Conservation (phyloP, 305 asterid genomes). For the Solanum hybrid region DNA sequence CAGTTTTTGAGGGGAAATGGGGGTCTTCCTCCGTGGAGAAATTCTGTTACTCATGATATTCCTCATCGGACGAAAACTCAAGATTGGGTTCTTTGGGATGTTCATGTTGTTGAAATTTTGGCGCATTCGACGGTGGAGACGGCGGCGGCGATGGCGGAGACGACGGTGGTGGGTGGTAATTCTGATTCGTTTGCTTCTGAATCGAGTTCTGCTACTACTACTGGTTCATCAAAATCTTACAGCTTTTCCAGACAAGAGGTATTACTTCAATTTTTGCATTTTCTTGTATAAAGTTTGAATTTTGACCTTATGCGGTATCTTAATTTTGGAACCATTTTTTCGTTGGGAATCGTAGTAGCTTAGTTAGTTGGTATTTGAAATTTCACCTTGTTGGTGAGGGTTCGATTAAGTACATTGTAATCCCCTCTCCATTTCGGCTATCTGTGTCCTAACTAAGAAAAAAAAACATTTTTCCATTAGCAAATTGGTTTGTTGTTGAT, state of each 20-base stretch:
- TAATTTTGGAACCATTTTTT: background rate
- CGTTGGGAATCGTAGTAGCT: background rate
- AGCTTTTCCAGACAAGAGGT: slow-evolving; percentile 18
- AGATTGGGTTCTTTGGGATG: slow-evolving; percentile 23
- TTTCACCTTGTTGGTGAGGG: background rate
- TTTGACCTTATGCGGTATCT: background rate
- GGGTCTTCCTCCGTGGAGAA: slow-evolving; percentile 23
- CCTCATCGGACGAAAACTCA: slow-evolving; percentile 16
- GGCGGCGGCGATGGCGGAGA: background rate
- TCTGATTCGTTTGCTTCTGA: slow-evolving; percentile 19
- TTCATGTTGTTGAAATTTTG: slow-evolving; percentile 17
- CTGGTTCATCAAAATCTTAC: background rate
- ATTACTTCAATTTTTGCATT: background rate
- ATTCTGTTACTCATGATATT: slow-evolving; percentile 21
- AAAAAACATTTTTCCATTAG: background rate
- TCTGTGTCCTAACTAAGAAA: background rate
- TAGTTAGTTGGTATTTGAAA: background rate
- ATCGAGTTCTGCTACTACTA: background rate
- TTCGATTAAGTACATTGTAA: background rate
- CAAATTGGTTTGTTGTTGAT: background rate
- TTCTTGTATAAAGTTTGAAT: background rate
- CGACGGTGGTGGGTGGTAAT: background rate
- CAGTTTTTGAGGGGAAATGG: slow-evolving; percentile 26
- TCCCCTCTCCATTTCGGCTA: background rate
- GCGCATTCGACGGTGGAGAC: background rate